Base-by-base conservation (phyloP, 2,329 filamentous ascomycete species). In the Pseudocercospora macadamiae region DNA sequence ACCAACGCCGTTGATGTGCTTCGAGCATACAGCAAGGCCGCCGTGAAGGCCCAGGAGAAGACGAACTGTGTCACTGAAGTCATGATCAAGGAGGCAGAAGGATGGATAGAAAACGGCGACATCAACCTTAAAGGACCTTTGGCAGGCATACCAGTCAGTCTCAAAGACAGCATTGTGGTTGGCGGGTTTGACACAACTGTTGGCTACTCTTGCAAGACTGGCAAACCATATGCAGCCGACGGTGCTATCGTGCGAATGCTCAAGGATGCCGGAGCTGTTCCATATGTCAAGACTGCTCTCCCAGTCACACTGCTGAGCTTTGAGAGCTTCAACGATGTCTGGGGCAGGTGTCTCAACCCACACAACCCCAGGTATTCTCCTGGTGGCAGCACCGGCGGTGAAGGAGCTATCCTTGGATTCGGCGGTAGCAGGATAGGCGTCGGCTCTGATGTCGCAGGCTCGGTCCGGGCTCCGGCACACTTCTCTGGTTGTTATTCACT, bases 21-120 rank as follows among this genome's bases (percentile, higher is more conserved):
- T n/a, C 86, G 82, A 60, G 86, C 91, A 9, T 97, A 97, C 73
- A 89, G 89, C 69, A 96, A 96, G 75, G 87, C 93, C 18, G 89
- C 93, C 0, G 73, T 96, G 53, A 88, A 87, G 70, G 93, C 91
- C 1, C 93, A 97, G 32, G 83, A 88, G 62, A 89, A 89, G 76
- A 96, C 92, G 2, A 97, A 97, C 74, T 96, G 91, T 70, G 77
- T 96, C 10, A 97, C 93, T 0, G 93, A 97, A 76, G 80, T 97
- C 56, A 84, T 97, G 78, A 83, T 97, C 34, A 81, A 85, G 0
- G 87, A 88, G 55, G 91, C 91, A 0, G 90, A 96, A 75, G 75
- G 79, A 54, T 96, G 91, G 91, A 70, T 76, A 7, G 73, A 80
- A 12, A 75, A 81, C 25, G 80, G 78, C 19, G 78, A 82, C 12